Evolutionary conservation across 2,329 filamentous ascomycete genomes (phyloP).

Genomic region (Rosellinia necatrix): DNA sequence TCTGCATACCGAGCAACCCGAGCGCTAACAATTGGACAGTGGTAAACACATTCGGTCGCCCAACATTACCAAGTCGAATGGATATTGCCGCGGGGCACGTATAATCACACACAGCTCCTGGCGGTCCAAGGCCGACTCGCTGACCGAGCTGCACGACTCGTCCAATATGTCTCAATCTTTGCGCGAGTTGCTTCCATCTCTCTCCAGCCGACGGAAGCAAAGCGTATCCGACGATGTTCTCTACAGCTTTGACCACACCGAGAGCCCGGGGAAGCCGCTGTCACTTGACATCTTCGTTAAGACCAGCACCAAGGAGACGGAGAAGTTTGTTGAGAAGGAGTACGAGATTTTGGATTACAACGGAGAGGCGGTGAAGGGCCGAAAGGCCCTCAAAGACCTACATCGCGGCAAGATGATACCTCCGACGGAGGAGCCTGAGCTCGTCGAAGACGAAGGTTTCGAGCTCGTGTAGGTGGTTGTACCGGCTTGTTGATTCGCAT

Average conservation of each 20-base stretch:
- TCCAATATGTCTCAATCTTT: slow-evolving; percentile 43
- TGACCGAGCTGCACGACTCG: slow-evolving; percentile 45
- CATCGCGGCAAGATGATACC: slow-evolving; percentile 40
- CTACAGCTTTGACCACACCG: slow-evolving; percentile 50
- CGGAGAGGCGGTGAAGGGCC: slow-evolving; percentile 50
- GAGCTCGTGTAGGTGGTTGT: slow-evolving; percentile 43
- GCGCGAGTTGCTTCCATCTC: slow-evolving; percentile 41
- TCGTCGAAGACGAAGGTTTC: slow-evolving; percentile 49
- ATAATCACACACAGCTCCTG: slow-evolving; percentile 38
- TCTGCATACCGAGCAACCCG: not conserved
- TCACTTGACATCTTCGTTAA: slow-evolving; percentile 48
- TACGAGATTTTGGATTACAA: slow-evolving; percentile 54
- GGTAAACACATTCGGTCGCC: slow-evolving; percentile 16
- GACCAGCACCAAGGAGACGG: slow-evolving; percentile 46
- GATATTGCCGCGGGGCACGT: slow-evolving; percentile 23
- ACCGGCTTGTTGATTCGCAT: slow-evolving; percentile 4
- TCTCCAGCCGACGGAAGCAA: slow-evolving; percentile 29
- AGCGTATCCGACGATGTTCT: slow-evolving; percentile 44
- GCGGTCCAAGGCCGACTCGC: slow-evolving; percentile 42
- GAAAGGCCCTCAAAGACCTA: slow-evolving; percentile 49
- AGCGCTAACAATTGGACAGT: slow-evolving; percentile 8
- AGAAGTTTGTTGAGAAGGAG: slow-evolving; percentile 53
- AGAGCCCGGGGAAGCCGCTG: slow-evolving; percentile 46
- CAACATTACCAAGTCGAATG: slow-evolving; percentile 47
- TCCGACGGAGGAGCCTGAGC: slow-evolving; percentile 32